Evolutionary conservation across 441 rosid genomes (phyloP).

Genomic region (Pelargonium cotyledonis): DNA sequence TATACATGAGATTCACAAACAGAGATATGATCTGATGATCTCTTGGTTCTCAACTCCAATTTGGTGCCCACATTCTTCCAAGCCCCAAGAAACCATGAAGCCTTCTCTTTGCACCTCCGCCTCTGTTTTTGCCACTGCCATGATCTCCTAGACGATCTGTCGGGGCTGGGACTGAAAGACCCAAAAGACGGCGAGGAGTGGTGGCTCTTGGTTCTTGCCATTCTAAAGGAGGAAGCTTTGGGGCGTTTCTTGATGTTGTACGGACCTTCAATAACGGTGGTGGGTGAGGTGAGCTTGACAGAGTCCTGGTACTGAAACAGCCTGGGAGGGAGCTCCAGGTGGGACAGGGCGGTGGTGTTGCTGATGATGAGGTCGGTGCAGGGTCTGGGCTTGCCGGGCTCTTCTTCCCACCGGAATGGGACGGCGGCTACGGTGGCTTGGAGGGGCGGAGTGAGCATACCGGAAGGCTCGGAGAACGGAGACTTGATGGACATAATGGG

Average conservation of each 20-base stretch:
- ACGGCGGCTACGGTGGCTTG: slow-evolving; percentile 29
- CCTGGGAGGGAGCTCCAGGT: slow-evolving; percentile 63
- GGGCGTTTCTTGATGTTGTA: slow-evolving; percentile 17
- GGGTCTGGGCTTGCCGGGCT: slow-evolving; percentile 77
- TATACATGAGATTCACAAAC: slow-evolving; percentile 23
- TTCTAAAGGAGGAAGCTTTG: slow-evolving; percentile 46
- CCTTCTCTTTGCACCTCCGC: slow-evolving; percentile 27
- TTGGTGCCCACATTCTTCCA: slow-evolving; percentile 25
- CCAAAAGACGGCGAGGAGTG: slow-evolving; percentile 28
- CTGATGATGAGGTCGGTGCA: slow-evolving; percentile 26
- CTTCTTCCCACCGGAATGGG: slow-evolving; percentile 84
- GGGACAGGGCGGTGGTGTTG: slow-evolving; percentile 3
- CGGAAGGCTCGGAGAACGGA: slow-evolving; percentile 22
- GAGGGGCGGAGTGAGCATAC: too few species aligned
- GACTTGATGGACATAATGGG: background rate
- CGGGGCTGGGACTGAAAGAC: slow-evolving; percentile 37
- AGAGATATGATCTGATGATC: slow-evolving; percentile 19
- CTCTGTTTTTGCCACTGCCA: background rate
- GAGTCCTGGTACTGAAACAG: slow-evolving; percentile 25
- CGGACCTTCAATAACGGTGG: slow-evolving; percentile 41
- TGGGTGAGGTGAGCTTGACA: slow-evolving; percentile 40
- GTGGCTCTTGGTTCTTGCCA: slow-evolving; percentile 10
- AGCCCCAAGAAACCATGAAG: slow-evolving; percentile 35
- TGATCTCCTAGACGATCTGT: slow-evolving; percentile 17
- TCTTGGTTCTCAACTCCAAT: slow-evolving; percentile 33